Conservation (phyloP, 164 flowering plant species). For the Paratinospora sagittata region DNA sequence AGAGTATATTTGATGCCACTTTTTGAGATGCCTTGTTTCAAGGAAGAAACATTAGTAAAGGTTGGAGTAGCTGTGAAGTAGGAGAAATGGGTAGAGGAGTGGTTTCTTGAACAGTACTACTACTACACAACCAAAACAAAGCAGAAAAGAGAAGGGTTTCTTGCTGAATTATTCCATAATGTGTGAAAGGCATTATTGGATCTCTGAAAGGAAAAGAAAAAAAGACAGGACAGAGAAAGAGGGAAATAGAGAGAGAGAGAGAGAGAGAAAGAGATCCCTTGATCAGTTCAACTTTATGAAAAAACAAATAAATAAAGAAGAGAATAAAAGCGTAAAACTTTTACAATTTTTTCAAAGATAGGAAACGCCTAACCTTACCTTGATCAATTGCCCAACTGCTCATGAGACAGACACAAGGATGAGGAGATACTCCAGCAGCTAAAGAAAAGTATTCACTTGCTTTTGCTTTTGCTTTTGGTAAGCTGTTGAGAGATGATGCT, state of each 20-base stretch:
- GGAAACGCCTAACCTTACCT: not conserved
- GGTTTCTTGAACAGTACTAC: slow-evolving; percentile 6
- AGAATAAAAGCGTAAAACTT: not conserved
- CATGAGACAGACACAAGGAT: not conserved
- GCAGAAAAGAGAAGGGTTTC: not conserved
- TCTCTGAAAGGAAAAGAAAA: not conserved
- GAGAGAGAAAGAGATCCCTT: not conserved
- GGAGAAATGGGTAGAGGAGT: not conserved
- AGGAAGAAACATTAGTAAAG: not conserved
- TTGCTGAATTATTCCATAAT: not conserved
- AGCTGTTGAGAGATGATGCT: not conserved
- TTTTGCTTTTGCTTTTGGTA: slow-evolving; percentile 9
- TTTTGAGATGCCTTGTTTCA: slow-evolving; percentile 9
- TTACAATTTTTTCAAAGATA: slow-evolving; percentile 6
- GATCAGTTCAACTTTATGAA: not conserved
- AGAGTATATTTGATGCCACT: not conserved
- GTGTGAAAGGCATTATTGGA: slow-evolving; percentile 5
- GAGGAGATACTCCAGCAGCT: not conserved
- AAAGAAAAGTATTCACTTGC: slow-evolving; percentile 1
- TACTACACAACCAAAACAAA: slow-evolving; percentile 6
- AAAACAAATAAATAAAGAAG: not conserved
- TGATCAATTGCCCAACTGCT: slow-evolving; percentile 1
- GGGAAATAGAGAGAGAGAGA: not conserved
- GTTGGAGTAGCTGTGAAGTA: not conserved
- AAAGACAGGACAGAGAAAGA: too few species aligned